These are phyloP conservation scores for Solanum medicagineum DNA, from an alignment of 257 asterid genomes.

Conservation along the genomic window DNA sequence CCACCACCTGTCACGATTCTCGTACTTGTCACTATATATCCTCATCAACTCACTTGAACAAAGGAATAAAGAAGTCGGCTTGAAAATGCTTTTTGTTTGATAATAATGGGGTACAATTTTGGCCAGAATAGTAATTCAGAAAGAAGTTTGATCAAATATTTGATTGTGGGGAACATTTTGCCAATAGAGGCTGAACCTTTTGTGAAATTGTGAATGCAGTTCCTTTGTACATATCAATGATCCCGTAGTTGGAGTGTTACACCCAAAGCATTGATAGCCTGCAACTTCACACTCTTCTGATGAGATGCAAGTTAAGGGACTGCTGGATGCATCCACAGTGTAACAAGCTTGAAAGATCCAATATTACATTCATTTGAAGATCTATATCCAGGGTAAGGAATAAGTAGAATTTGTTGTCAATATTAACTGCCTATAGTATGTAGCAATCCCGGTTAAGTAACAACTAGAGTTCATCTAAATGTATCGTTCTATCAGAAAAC, in stretches of 20 bases:
- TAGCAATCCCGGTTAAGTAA: not conserved
- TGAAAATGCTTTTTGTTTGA: not conserved
- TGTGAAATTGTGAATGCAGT: conserved; percentile 24
- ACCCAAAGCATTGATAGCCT: conserved; percentile 60
- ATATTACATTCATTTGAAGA: not conserved
- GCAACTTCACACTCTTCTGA: conserved; percentile 41
- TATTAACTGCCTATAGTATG: not conserved
- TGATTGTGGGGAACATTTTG: conserved; percentile 34
- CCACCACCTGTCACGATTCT: not conserved
- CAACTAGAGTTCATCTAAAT: not conserved
- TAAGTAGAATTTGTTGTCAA: not conserved
- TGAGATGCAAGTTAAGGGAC: conserved; percentile 44
- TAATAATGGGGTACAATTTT: not conserved
- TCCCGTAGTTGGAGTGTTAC: conserved; percentile 16
- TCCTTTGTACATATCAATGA: conserved; percentile 30
- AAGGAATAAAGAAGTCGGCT: not conserved
- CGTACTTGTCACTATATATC: not conserved
- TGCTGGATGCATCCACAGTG: conserved; percentile 32
- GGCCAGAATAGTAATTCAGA: conserved; percentile 3
- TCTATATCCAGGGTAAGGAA: not conserved
- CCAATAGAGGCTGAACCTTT: conserved; percentile 36
- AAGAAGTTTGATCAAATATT: conserved; percentile 3
- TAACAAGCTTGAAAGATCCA: not conserved
- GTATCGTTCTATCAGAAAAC: not conserved
- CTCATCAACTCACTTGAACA: not conserved